These are phyloP conservation scores for Tardiomyces digboiensis DNA, from an alignment of 1,139 yeast genomes.

Conservation along the genomic window DNA sequence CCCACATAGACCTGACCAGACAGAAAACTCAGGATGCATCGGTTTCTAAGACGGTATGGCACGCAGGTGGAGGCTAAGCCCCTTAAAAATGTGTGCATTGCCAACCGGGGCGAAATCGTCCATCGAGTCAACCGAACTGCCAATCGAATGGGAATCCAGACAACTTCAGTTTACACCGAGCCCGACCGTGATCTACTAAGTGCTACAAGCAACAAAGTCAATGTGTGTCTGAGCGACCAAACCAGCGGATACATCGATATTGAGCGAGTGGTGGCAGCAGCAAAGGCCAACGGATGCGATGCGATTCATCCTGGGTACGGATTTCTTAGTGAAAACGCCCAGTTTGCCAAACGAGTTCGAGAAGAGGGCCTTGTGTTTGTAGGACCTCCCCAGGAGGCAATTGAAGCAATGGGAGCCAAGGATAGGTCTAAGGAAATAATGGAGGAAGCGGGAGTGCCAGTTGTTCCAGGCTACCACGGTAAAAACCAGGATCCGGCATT, in stretches of 20 bases:
- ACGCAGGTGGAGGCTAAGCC: conserved; percentile 14
- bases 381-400: conserved; percentile 34
- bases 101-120: conserved; percentile 41
- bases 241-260: conserved; percentile 37
- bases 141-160: conserved; percentile 28
- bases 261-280: conserved; percentile 32
- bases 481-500: conserved; percentile 25
- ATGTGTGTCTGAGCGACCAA: conserved; percentile 31
- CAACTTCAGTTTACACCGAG: conserved; percentile 34
- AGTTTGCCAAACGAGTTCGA: conserved; percentile 32
- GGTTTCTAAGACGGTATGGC: no score
- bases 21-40: no score
- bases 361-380: conserved; percentile 34
- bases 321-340: conserved; percentile 35
- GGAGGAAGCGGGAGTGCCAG: conserved; percentile 33
- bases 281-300: conserved; percentile 31
- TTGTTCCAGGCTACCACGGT: conserved; percentile 40
- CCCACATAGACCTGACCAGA: no score
- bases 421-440: conserved; percentile 26
- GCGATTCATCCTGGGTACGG: conserved; percentile 41
- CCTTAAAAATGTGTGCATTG: conserved; percentile 30
- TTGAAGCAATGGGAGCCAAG: conserved; percentile 29
- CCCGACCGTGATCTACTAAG: conserved; percentile 36
- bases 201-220: conserved; percentile 29
- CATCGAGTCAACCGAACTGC: conserved; percentile 35